Evolutionary conservation across 2,329 filamentous ascomycete genomes (phyloP), one percentile per base, ranked within the genome.

Genomic region (Aureobasidium sp.): DNA sequence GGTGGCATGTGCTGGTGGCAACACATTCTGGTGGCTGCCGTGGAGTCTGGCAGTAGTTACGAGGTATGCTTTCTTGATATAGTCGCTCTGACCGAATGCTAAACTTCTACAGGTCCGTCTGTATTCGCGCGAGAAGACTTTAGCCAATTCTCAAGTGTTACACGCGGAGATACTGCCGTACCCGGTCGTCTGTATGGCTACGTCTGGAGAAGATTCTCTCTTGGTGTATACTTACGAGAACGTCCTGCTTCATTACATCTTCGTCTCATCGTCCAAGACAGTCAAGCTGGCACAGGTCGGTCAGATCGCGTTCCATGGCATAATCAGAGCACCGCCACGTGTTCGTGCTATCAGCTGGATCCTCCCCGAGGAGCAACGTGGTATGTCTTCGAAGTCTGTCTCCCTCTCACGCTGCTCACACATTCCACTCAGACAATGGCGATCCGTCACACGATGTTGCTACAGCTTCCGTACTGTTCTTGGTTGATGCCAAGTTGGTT

Each of bases 1-100:
- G 94, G 94, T 53, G 94, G 94, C 7, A 96, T 99, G 92, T 97
- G 93, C 73, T 99, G 94, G 94, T 92, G 96, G 72, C 91, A 96
- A 67, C 93, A 99, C 75, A 89, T 97, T 36, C 81, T 99, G 20
- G 90, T 97, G 62, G 92, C 91, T 42, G 91, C 93, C 4, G 87
- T 97, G n/a, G 94, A 99, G 74, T 87, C 85, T 60, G 89, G 89
- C 67, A 84, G 87, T 67, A 86, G 86, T 25, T 91, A 91, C 69
- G 89, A 96, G 78, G 82, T 84, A 74, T 63, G 72, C 64, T 11
- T 25, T n/a, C 25, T 31, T 20, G 14, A 7, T 14, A 37, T 48
- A 7, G n/a, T 29, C 14, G 20, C 2, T 25, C 25, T 17, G 41
- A 58, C 45, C 14, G n/a, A 14, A n/a, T 27, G 8, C 58, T 59